Base-by-base conservation (phyloP, 202 grass and related monocot genomes). In the Brachypodium distachyon region DNA sequence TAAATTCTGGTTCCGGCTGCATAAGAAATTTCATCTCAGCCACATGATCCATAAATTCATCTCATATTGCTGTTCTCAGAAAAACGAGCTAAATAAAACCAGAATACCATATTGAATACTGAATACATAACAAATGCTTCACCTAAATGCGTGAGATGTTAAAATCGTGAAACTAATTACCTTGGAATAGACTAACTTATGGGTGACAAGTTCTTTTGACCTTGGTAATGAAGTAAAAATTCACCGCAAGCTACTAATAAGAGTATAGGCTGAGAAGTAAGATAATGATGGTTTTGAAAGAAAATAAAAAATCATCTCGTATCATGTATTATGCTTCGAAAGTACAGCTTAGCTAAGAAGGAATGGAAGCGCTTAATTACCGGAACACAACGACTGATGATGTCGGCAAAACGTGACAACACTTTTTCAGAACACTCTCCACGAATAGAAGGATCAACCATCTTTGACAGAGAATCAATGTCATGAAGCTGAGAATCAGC, bases 401-500 rank as follows among this genome's bases (percentile, higher is more conserved):
- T 95, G 62, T 95, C 92, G 14, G 92, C 96, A 76, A 93, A 95
- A 70, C 85, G 85, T 18, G 89, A 96, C 37, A 99, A 61, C 36
- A 75, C 78, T 77, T 91, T 99, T n/a, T 85, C 81, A 28, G 96
- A 89, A 72, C 83, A 99, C 74, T 92, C 88, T 77, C 87, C 92
- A 77, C 25, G 91, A 80, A 99, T 78, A 68, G 87, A 74, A 81
- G 81, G 87, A 83, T 99, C 87, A 7, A 99, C 91, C 89, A 99
- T 95, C 77, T 88, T 92, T 73, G 89, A 87, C 23, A 99, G 44
- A 57, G 87, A 91, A 58, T 99, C 92, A 43, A 95, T 99, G 56
- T 99, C 92, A 83, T 96, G 96, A 84, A 99, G 81, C 54, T 99
- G 92, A 86, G 92, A 85, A 36, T 38, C 71, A 67, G 96, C 96